Evolutionary conservation across 768 basidiomycete species (phyloP).

Genomic region (Leccinum fibrillosum): DNA sequence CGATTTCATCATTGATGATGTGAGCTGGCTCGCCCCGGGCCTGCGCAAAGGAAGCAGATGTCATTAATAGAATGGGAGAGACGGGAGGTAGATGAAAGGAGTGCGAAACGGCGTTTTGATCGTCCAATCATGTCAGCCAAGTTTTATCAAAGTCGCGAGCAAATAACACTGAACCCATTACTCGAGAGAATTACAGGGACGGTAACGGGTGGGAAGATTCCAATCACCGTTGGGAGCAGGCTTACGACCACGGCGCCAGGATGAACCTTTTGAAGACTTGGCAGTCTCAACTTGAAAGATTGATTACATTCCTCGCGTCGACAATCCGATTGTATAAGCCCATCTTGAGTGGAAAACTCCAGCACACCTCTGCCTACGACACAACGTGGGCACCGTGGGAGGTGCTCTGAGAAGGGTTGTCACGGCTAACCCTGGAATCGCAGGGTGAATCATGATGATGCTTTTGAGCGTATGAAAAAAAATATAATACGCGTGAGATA

Average conservation of each 20-base stretch:
- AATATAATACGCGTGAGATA: slow-evolving; percentile 3
- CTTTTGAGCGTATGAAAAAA: neutral
- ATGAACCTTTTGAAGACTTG: neutral
- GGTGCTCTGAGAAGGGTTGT: neutral
- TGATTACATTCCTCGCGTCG: neutral
- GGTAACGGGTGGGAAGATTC: slow-evolving; percentile 2
- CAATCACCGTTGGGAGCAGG: neutral
- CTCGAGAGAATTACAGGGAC: slow-evolving; percentile 8
- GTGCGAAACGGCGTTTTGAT: slow-evolving; percentile 5
- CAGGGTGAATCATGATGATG: slow-evolving; percentile 1
- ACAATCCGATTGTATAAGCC: neutral
- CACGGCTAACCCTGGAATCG: slow-evolving; percentile 3
- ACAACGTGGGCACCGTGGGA: neutral
- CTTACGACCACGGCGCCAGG: neutral
- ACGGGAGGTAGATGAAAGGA: neutral
- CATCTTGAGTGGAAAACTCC: neutral
- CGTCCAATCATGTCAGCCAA: neutral
- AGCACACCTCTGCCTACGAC: neutral
- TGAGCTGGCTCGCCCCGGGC: neutral
- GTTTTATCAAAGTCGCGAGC: slow-evolving; percentile 7
- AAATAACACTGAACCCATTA: neutral
- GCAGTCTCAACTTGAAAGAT: neutral
- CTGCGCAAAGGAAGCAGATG: neutral
- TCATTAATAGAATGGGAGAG: slow-evolving; percentile 6
- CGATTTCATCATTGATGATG: slow-evolving; percentile 4